Evolutionary conservation across 805 yeast genomes (phyloP), one percentile per base, ranked within the genome.

Genomic region (Starmerella bacillaris): DNA sequence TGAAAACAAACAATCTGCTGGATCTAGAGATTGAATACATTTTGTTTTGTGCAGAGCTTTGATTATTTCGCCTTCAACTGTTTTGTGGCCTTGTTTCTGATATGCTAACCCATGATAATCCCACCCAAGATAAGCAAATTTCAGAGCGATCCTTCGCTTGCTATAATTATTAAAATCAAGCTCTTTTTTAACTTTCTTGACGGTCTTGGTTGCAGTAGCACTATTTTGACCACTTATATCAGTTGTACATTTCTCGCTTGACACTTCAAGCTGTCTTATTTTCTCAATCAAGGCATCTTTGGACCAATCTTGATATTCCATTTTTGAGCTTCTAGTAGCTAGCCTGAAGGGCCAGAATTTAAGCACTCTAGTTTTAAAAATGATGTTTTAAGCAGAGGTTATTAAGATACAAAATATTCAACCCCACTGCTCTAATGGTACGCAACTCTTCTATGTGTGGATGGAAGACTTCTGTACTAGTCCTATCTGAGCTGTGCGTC

Each of bases 121-220:
- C 95, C 95, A 86, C 1, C 98, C 98, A 33, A 56, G 41, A 53
- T 89, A 89, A 0, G 94, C 77, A 57, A 89, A 89, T 41, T 69
- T 61, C 21, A 89, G 50, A 0, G 93, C 96, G 11, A 89, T 67
- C 40, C 69, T 70, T 37, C 98, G 61, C 1, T 71, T 70, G 8
- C 60, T 44, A 48, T 68, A 69, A 41, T 70, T 73, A 12, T 70
- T 58, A 45, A 77, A 78, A 46, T 79, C 86, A 51, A 83, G 71
- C 17, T 46, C 54, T 53, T 60, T 68, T 53, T 46, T 54, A 45
- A 50, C 58, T 36, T 51, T 59, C 12, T n/a, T 27, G 9, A 9
- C 30, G n/a, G 34, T n/a, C 12, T 9, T 28, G 11, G 34, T 8
- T 19, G 34, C 11, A 14, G 16, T 14, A 8, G 34, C 6, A 14